Evolutionary conservation across 345 rosid genomes (phyloP).

Genomic region (Eucalyptus tenuipes): DNA sequence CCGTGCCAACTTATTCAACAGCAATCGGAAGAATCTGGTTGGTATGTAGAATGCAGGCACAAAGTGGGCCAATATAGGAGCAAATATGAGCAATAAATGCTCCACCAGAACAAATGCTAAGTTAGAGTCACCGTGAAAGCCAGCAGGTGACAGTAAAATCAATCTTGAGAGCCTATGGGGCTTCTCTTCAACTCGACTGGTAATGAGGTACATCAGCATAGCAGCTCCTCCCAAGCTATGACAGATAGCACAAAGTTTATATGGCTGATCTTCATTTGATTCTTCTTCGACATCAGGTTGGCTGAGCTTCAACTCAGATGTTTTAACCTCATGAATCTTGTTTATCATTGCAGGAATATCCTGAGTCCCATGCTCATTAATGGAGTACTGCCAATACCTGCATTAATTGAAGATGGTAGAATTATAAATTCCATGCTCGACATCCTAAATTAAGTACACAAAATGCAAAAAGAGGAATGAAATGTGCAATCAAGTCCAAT

Average conservation of each 20-base stretch:
- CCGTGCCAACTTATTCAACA: conserved; percentile 85
- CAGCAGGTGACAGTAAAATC: conserved; percentile 85
- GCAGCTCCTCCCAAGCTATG: conserved; percentile 99
- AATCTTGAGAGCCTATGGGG: conserved; percentile 82
- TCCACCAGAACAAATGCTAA: conserved; percentile 46
- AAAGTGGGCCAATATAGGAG: conserved; percentile 45
- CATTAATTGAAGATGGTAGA: background rate
- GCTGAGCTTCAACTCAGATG: conserved; percentile 55
- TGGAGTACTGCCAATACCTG: conserved; percentile 89
- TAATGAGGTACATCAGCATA: conserved; percentile 65
- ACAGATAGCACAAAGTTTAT: conserved; percentile 78
- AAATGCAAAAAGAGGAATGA: background rate
- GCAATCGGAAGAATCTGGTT: conserved; percentile 89
- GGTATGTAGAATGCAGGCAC: conserved; percentile 95
- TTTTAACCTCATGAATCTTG: conserved; percentile 83
- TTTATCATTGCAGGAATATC: conserved; percentile 95
- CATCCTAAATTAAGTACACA: background rate
- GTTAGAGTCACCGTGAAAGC: conserved; percentile 77
- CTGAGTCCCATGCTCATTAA: conserved; percentile 87
- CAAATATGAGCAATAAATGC: conserved; percentile 36
- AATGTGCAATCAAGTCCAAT: background rate
- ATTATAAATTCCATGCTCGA: background rate
- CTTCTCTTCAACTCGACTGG: conserved; percentile 49
- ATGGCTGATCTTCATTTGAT: conserved; percentile 44
- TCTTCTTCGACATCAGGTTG: conserved; percentile 53